Conservation (phyloP, 2,329 filamentous ascomycete species). For the Colletotrichum ledebouriae region DNA sequence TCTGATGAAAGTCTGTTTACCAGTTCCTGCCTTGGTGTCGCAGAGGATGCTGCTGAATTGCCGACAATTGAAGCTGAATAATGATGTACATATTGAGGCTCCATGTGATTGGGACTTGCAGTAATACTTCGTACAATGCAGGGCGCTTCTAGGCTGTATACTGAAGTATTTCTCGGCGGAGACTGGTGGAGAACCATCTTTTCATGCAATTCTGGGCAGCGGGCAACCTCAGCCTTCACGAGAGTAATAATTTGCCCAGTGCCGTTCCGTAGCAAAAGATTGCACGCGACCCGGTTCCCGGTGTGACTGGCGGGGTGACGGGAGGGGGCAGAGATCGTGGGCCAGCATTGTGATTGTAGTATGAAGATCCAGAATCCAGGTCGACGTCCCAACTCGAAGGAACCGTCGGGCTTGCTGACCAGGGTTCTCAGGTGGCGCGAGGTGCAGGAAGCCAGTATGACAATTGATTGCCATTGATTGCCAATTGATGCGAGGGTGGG, state of each 20-base stretch:
- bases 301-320: slow-evolving; percentile 13
- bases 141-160: neutral
- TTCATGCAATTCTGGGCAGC: slow-evolving; percentile 16
- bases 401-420: neutral
- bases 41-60: slow-evolving; percentile 11
- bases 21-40: neutral
- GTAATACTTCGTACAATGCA: neutral
- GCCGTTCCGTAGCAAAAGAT: slow-evolving; percentile 21
- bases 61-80: slow-evolving; percentile 11
- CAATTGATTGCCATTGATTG: neutral
- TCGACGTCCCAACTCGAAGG: slow-evolving; percentile 7
- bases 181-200: slow-evolving; percentile 2
- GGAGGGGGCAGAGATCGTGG: slow-evolving; percentile 19
- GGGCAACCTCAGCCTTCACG: slow-evolving; percentile 5
- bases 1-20: neutral
- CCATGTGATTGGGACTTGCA: slow-evolving; percentile 25
- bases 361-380: slow-evolving; percentile 15
- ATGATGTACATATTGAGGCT: slow-evolving; percentile 20
- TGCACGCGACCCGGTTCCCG: slow-evolving; percentile 17
- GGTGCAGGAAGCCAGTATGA: neutral
- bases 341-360: neutral
- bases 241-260: neutral
- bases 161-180: slow-evolving; percentile 10
- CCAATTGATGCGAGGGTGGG: slow-evolving; percentile 21
- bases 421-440: slow-evolving; percentile 17